Evolutionary conservation across 345 rosid genomes (phyloP).

Genomic region (Salix caprea): DNA sequence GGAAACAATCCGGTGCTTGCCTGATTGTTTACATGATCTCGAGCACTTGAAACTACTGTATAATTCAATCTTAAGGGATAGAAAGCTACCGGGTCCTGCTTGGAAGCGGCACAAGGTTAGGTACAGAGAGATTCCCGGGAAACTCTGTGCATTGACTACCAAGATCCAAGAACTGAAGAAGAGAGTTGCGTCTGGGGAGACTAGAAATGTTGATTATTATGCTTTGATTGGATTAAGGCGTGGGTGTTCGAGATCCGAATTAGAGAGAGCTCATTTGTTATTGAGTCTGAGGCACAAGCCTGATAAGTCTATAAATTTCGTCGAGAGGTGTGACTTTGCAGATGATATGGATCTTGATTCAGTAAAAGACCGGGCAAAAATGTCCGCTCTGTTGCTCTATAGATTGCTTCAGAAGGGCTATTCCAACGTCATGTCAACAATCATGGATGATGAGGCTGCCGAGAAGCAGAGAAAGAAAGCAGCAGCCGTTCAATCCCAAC

Average conservation of each 20-base stretch:
- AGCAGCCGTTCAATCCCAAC: constrained; percentile 43
- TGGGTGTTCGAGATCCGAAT: constrained; percentile 83
- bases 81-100: constrained; percentile 91
- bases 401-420: constrained; percentile 83
- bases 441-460: constrained; percentile 61
- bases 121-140: constrained; percentile 86
- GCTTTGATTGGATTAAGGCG: constrained; percentile 76
- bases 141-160: constrained; percentile 56
- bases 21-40: constrained; percentile 86
- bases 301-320: constrained; percentile 61
- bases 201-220: constrained; percentile 74
- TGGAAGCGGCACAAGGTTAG: constrained; percentile 87
- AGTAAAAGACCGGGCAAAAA: constrained; percentile 63
- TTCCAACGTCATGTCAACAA: constrained; percentile 47
- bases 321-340: constrained; percentile 73
- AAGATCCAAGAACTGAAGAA: constrained; percentile 62
- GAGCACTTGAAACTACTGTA: constrained; percentile 86
- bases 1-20: constrained; percentile 75
- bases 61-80: constrained; percentile 75
- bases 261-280: constrained; percentile 81
- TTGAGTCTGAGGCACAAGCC: constrained; percentile 76
- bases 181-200: constrained; percentile 75
- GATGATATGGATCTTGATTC: constrained; percentile 67
- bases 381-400: constrained; percentile 78
- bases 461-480: constrained; percentile 58